These are phyloP conservation scores for Boeremia lycopersici DNA, from an alignment of 2,329 filamentous ascomycete genomes.

Conservation along the genomic window DNA sequence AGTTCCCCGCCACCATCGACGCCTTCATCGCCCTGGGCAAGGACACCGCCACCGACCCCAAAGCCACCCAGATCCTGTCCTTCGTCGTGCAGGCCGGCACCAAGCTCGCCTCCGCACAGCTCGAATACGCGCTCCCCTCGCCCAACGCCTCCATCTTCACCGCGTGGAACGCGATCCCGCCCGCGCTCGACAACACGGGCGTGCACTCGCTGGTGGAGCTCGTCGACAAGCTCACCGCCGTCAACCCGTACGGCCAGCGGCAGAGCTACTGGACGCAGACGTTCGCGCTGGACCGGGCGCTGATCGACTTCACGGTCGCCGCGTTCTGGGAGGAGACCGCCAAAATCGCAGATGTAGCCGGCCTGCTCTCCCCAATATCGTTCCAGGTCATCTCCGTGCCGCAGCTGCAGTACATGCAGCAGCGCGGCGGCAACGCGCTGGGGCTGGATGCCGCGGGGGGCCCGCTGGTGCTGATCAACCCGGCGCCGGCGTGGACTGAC, in stretches of 20 bases:
- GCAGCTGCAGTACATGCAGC: conserved; percentile 19
- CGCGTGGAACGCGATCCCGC: not conserved
- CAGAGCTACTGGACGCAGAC: no score
- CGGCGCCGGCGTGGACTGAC: conserved; percentile 27
- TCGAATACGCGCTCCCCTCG: conserved; percentile 28
- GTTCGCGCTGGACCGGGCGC: no score
- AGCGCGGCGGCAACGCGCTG: conserved; percentile 32
- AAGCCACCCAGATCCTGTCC: conserved; percentile 32
- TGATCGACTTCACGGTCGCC: conserved; percentile 22
- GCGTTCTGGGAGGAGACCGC: conserved; percentile 19
- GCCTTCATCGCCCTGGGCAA: conserved; percentile 22
- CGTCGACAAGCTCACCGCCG: no score
- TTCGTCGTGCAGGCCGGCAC: conserved; percentile 19
- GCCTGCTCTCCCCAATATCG: not conserved
- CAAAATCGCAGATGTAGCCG: not conserved
- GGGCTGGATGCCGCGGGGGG: conserved; percentile 24
- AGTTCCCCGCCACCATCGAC: conserved; percentile 16
- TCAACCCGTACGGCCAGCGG: no score
- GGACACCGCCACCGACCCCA: conserved; percentile 22
- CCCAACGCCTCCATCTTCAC: conserved; percentile 28
- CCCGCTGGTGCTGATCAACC: conserved; percentile 21
- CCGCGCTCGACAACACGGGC: no score
- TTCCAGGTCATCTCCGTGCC: conserved; percentile 23
- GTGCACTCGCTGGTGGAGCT: no score
- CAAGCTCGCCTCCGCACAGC: conserved; percentile 22